Conservation (phyloP, 2,329 filamentous ascomycete genomes). For the Coniochaeta hoffmannii region DNA sequence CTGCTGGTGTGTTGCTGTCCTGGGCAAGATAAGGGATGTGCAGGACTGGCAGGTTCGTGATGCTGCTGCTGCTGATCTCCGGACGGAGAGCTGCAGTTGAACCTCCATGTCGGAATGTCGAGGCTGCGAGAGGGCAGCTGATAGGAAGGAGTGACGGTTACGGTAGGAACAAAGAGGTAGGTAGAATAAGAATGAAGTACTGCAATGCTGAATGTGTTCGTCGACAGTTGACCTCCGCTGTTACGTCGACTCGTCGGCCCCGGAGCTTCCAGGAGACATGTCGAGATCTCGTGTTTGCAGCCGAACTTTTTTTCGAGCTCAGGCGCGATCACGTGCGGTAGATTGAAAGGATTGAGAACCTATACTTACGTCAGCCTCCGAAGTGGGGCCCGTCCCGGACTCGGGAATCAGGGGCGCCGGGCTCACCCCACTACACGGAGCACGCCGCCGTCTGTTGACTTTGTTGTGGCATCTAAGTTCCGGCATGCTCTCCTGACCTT, state of each 20-base stretch:
- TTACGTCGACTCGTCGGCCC: background rate
- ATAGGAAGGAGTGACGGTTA: background rate
- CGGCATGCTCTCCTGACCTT: too few species aligned
- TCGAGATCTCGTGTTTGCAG: background rate
- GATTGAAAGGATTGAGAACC: background rate
- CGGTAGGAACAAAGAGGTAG: background rate
- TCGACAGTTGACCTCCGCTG: background rate
- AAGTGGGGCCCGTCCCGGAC: background rate
- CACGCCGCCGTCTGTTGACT: too few species aligned
- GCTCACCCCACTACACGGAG: too few species aligned
- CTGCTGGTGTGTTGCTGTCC: background rate
- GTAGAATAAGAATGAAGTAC: background rate
- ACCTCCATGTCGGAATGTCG: background rate
- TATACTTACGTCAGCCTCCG: background rate
- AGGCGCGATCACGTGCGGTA: background rate
- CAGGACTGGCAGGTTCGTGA: constrained; percentile 12
- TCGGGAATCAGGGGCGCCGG: too few species aligned
- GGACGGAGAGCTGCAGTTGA: background rate
- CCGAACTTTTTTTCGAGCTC: background rate
- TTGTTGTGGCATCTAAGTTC: too few species aligned
- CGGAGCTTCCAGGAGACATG: background rate
- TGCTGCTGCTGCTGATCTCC: constrained; percentile 10
- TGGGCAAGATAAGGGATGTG: constrained; percentile 14
- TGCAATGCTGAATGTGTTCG: background rate
- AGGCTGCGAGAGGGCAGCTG: background rate